phyloP scores from a whole-genome alignment of 495 filamentous ascomycete genomes.

The Pyronema domesticum region DNA sequence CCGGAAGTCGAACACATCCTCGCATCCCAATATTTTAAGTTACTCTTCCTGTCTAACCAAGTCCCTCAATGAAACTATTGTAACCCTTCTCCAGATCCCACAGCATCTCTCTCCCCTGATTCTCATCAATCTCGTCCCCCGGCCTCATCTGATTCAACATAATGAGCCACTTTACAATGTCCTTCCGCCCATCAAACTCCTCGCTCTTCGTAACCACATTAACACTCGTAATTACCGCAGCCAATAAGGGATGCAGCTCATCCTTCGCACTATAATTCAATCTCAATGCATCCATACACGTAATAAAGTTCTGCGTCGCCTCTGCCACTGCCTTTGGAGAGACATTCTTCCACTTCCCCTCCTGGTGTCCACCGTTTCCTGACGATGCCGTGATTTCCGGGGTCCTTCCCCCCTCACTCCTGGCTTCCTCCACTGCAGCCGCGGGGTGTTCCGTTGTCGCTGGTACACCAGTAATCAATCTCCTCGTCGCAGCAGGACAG shows the following conservation, averaged over 20 bases:
- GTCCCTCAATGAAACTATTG: constrained; percentile 16
- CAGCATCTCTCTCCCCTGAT: constrained; percentile 63
- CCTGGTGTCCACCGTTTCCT: not conserved
- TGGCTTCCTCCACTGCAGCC: not conserved
- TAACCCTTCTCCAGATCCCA: constrained; percentile 25
- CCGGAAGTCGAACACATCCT: no score
- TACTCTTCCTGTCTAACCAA: not conserved
- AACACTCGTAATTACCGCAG: constrained; percentile 85
- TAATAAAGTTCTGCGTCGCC: constrained; percentile 96
- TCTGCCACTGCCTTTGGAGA: constrained; percentile 34
- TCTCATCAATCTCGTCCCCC: constrained; percentile 72
- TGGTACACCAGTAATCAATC: constrained; percentile 61
- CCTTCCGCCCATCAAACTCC: constrained; percentile 70
- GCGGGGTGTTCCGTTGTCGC: constrained; percentile 10
- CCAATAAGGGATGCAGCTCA: constrained; percentile 78
- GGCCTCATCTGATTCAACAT: constrained; percentile 92
- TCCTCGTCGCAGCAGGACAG: constrained; percentile 81
- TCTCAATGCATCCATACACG: constrained; percentile 82
- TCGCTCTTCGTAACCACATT: constrained; percentile 71
- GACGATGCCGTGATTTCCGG: constrained; percentile 41
- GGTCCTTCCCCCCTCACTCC: constrained; percentile 8
- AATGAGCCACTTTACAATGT: constrained; percentile 98
- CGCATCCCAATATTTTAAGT: no score
- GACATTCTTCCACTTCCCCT: constrained; percentile 4
- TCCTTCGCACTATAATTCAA: constrained; percentile 84